Evolutionary conservation across 2,329 filamentous ascomycete species (phyloP), one percentile per base, ranked within the genome.

Genomic region (Phyllosticta citriasiana): DNA sequence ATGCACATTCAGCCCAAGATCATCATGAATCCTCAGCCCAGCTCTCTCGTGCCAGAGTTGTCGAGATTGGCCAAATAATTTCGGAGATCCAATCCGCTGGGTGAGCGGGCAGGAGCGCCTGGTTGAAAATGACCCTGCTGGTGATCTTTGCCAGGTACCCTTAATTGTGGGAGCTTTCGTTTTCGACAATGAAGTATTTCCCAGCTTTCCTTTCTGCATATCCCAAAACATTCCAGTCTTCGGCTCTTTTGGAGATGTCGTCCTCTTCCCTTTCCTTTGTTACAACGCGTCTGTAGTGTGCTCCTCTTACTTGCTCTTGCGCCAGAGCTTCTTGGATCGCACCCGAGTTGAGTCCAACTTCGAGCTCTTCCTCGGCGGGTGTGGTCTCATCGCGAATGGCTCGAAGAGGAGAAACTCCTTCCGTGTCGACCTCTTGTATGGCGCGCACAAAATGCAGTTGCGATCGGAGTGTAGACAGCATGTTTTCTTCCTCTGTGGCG

Each of bases 401-500:
- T 57, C 84, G 81, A 53, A 99, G 76, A 0, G 94, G 92, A 61
- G 85, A 80, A 0, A 97, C 79, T 3, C 82, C 85, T 0, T 79
- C 75, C 0, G 90, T 92, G 72, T 96, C 83, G 56, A 96, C 87
- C 53, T 81, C 78, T 70, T 96, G 92, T 22, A 97, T 86, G 64
- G 91, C 84, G 64, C 84, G 86, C n/a, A 97, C 91, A 70, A 99
- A 99, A 69, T 88, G 87, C 0, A 99, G 82, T 71, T 99, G 94
- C 33, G 88, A 85, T 58, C 86, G 82, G 1, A 99, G 81, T 1
- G 87, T 92, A 24, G 81, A 71, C 3, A 96, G 81, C 84, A 96
- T 90, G 26, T 79, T 75, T 0, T 77, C 68, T 71, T 96, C 88
- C 67, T 91, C 86, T 57, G 79, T 79, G 1, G 77, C 65, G 1